Evolutionary conservation across 2,329 filamentous ascomycete genomes (phyloP), one percentile per base, ranked within the genome.

Genomic region (Fusarium stilboides): DNA sequence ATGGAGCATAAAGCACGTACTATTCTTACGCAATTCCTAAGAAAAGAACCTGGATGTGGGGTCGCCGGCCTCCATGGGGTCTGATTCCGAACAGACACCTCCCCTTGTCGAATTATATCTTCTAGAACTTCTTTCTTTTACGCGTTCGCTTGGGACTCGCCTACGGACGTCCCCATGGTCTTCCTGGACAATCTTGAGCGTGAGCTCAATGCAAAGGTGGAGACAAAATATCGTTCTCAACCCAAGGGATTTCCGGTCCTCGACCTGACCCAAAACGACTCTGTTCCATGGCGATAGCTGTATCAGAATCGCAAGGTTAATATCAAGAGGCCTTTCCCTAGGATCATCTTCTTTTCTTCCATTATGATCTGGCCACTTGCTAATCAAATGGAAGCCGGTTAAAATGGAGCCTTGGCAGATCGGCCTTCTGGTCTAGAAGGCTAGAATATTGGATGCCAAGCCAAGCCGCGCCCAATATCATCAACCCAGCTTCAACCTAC

Each of bases 61-160:
- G 52, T 24, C 54, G 40, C 42, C 36, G 24, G n/a, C 51, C 22
- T 42, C 36, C 50, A 40, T n/a, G 31, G 37, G 43, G 47, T 31
- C 58, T 63, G 43, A 36, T 59, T 39, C 53, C 34, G 34, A 59
- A 50, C 36, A 59, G 54, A 47, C 65, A 68, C 36, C 15, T 36
- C 20, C 45, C 45, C 31, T 22, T 34, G 37, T 20, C 36, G 17
- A 28, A n/a, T 12, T 28, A 56, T 22, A 47, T 46, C 26, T 74
- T 74, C 70, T 70, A 73, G 72, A 73, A 74, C 42, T 31, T 31
- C 36, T 10, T 39, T 50, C 19, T 19, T 45, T 58, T 59, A 22
- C 24, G 31, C 47, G 40, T 26, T 45, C 36, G 36, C 19, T 20
- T 34, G 36, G 45, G 54, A 68, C 45, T 55, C 51, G 24, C 37